Evolutionary conservation across 169 alveolate species (phyloP), one percentile per base, ranked within the genome.

Genomic region (Pseudocohnilembus persalinus): DNA sequence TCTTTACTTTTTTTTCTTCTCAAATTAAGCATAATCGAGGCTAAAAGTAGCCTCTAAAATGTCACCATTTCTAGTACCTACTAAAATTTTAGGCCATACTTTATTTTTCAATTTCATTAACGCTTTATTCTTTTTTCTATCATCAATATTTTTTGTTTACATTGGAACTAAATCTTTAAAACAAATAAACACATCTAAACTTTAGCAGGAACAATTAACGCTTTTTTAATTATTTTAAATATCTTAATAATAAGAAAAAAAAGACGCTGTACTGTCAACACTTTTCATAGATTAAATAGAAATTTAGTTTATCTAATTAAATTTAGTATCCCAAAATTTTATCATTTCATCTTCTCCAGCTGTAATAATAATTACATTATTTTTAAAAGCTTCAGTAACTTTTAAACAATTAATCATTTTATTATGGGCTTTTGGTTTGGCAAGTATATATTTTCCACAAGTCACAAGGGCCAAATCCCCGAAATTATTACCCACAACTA

Each of bases 321-420:
- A 87, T 79, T 89, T 87, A 25, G 94, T 90, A 86, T 94, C 97
- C 97, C 97, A 94, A 26, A 94, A 87, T 81, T 91, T 92, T 24
- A 94, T 89, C 24, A 85, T 83, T n/a, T 94, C 97, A 88, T 94
- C 97, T 86, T 94, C 97, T 81, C 97, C 97, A 63, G 94, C 88
- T 0, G 97, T 94, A 35, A 94, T 77, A 31, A 94, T 86, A 64
- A 83, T 80, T 34, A 82, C 87, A 75, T 87, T 81, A 29, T 89
- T 83, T 32, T 87, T 87, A 31, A 83, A 80, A 76, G 81, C 83
- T 85, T 88, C 81, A 35, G 76, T 83, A 29, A 92, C 91, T 86
- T 88, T 92, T 26, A 94, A 74, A 83, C 96, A 91, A 83, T 94
- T 94, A 25, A 94, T 92, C 49, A 92, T 88, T 28, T 93, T 92